A percentile compares a stretch with the other conserved stretches of the same genome.
Conservation (phyloP, 2,329 filamentous ascomycete species). For the Cercospora nicotianae region DNA sequence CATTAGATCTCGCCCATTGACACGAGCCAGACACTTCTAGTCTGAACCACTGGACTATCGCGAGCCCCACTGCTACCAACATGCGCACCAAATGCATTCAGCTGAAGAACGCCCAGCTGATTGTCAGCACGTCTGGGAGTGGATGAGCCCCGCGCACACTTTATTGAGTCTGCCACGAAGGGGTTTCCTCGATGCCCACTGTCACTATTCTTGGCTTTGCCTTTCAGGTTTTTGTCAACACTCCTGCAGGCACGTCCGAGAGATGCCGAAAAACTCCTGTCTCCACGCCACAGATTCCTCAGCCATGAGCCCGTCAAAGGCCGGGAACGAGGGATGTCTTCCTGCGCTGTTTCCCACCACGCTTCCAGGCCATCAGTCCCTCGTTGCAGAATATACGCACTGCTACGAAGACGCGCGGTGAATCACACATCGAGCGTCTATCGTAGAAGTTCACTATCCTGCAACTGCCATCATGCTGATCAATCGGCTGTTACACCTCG, state of each 20-base stretch:
- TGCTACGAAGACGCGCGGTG: neutral
- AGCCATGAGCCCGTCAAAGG: neutral
- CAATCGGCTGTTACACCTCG: neutral
- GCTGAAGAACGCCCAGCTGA: neutral
- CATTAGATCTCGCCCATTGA: neutral
- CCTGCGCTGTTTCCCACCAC: neutral
- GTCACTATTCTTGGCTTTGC: slow-evolving; percentile 2
- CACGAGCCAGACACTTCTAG: neutral
- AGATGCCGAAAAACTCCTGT: neutral
- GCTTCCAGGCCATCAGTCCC: neutral
- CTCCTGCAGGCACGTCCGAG: neutral
- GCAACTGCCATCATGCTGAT: neutral
- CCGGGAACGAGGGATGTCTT: neutral
- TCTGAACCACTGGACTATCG: neutral
- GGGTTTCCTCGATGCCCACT: neutral
- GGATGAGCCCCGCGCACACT: neutral
- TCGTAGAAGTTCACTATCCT: neutral
- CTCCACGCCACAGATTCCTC: neutral
- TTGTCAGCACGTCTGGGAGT: neutral
- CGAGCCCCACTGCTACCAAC: neutral
- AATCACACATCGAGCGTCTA: neutral
- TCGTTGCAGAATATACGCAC: neutral
- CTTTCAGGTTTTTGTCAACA: neutral
- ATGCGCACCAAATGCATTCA: neutral
- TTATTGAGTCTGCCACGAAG: neutral